A percentile compares a stretch with the other conserved stretches of the same genome.
Evolutionary conservation across 2,329 filamentous ascomycete genomes (phyloP).

Genomic region (Cryphonectria japonica): DNA sequence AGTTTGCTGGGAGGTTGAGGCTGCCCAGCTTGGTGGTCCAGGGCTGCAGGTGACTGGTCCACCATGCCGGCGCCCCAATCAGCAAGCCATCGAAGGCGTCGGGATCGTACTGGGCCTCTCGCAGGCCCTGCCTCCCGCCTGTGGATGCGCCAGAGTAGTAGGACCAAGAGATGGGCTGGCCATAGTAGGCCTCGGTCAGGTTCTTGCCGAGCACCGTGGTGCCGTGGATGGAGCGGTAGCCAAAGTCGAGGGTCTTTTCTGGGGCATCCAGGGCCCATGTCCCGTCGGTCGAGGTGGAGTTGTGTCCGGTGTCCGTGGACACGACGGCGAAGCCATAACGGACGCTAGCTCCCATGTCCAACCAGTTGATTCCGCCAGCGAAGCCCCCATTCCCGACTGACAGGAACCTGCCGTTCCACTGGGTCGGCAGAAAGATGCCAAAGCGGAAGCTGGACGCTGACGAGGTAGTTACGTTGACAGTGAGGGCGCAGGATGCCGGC

Average conservation of each 20-base stretch:
- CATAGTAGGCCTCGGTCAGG: slow-evolving; percentile 55
- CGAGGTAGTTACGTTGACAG: slow-evolving; percentile 40
- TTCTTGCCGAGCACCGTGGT: slow-evolving; percentile 53
- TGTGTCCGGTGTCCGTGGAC: slow-evolving; percentile 50
- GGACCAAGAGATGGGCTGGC: slow-evolving; percentile 45
- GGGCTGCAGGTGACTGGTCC: slow-evolving; percentile 45
- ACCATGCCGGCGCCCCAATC: slow-evolving; percentile 50
- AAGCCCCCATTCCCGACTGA: slow-evolving; percentile 46
- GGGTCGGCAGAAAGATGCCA: slow-evolving; percentile 43
- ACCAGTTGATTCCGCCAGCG: slow-evolving; percentile 39
- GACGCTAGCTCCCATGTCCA: slow-evolving; percentile 37
- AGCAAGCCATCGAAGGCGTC: slow-evolving; percentile 63
- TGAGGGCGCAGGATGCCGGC: slow-evolving; percentile 45
- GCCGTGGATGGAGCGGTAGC: slow-evolving; percentile 50
- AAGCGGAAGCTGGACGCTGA: slow-evolving; percentile 41
- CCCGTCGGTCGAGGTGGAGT: slow-evolving; percentile 36
- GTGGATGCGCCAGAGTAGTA: slow-evolving; percentile 64
- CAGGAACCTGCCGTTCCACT: slow-evolving; percentile 44
- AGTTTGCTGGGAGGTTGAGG: slow-evolving; percentile 49
- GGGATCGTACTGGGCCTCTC: slow-evolving; percentile 55
- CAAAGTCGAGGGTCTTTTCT: slow-evolving; percentile 45
- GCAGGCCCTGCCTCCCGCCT: slow-evolving; percentile 62
- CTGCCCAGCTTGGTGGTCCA: slow-evolving; percentile 45
- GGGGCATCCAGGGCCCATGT: slow-evolving; percentile 45
- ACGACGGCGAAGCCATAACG: slow-evolving; percentile 47